Percentiles rank a stretch among this genome's conserved stretches.
These are phyloP conservation scores for Verticillium nonalfalfae DNA, from an alignment of 2,329 filamentous ascomycete species.

Conservation along the genomic window DNA sequence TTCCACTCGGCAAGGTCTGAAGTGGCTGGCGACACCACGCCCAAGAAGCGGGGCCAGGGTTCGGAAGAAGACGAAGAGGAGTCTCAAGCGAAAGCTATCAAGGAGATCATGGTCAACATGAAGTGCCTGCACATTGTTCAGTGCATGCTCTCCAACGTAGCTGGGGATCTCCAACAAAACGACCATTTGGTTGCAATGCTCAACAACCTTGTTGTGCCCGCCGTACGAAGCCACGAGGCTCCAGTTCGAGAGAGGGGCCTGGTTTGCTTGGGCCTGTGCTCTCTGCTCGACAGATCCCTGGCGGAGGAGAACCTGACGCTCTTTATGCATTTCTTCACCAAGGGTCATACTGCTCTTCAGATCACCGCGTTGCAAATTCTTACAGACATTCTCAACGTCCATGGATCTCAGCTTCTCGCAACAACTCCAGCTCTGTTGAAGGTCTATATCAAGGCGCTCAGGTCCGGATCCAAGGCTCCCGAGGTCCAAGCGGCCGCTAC, in stretches of 20 bases:
- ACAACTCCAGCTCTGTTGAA: conserved; percentile 68
- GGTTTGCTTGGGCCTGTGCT: conserved; percentile 83
- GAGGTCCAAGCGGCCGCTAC: conserved; percentile 78
- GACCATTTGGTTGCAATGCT: conserved; percentile 93
- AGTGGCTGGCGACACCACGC: conserved; percentile 60
- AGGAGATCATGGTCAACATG: conserved; percentile 94
- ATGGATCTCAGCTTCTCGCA: conserved; percentile 71
- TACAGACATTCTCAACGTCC: conserved; percentile 85
- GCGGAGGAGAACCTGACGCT: conserved; percentile 87
- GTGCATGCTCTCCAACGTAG: conserved; percentile 93
- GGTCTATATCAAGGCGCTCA: conserved; percentile 77
- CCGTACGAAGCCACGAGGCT: conserved; percentile 86
- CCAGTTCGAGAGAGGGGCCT: conserved; percentile 88
- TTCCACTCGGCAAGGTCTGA: conserved; percentile 93
- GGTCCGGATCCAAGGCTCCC: conserved; percentile 60
- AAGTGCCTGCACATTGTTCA: conserved; percentile 97
- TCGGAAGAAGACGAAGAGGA: conserved; percentile 55
- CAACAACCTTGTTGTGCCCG: conserved; percentile 93
- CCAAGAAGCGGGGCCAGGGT: conserved; percentile 32
- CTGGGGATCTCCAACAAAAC: conserved; percentile 81
- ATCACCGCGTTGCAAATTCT: conserved; percentile 87
- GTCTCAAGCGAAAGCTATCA: conserved; percentile 68
- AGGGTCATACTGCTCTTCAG: conserved; percentile 84
- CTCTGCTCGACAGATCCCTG: conserved; percentile 82
- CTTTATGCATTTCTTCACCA: conserved; percentile 93